Evolutionary conservation across 805 yeast genomes (phyloP).

Genomic region (Ogataea corticis): DNA sequence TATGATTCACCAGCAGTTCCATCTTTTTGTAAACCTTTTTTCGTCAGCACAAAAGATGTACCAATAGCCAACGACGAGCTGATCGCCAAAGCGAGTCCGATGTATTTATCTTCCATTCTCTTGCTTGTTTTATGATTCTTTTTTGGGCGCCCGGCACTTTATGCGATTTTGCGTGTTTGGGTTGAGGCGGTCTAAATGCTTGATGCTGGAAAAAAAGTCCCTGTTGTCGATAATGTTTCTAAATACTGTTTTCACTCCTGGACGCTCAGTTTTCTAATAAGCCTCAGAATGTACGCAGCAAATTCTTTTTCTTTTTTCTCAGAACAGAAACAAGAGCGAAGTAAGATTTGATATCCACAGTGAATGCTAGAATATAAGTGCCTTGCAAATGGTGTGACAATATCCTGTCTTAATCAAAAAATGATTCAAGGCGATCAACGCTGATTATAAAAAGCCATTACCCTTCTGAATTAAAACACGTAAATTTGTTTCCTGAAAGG

Average conservation of each 20-base stretch:
- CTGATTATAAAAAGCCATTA: neutral
- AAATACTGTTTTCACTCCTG: neutral
- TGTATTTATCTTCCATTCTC: slow-evolving; percentile 74
- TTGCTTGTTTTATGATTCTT: too few relatives aligned
- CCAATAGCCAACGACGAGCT: slow-evolving; percentile 89
- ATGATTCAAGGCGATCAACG: slow-evolving; percentile 1
- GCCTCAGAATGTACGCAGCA: neutral
- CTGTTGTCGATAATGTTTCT: neutral
- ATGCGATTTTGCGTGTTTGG: too few relatives aligned
- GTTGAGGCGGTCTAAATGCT: too few relatives aligned
- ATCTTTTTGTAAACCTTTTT: slow-evolving; percentile 72
- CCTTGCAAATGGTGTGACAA: neutral
- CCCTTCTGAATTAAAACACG: slow-evolving; percentile 5
- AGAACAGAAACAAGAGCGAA: neutral
- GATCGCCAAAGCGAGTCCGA: slow-evolving; percentile 86
- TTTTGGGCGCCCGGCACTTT: too few relatives aligned
- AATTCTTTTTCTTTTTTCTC: neutral
- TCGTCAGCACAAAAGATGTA: slow-evolving; percentile 84
- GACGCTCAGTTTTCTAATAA: neutral
- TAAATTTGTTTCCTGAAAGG: slow-evolving; percentile 5
- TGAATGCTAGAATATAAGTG: too few relatives aligned
- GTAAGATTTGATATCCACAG: too few relatives aligned
- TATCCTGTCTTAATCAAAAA: neutral
- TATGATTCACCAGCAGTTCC: slow-evolving; percentile 73
- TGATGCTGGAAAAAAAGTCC: neutral